Conservation (phyloP, 495 filamentous ascomycete genomes). For the Neurospora sp. region DNA sequence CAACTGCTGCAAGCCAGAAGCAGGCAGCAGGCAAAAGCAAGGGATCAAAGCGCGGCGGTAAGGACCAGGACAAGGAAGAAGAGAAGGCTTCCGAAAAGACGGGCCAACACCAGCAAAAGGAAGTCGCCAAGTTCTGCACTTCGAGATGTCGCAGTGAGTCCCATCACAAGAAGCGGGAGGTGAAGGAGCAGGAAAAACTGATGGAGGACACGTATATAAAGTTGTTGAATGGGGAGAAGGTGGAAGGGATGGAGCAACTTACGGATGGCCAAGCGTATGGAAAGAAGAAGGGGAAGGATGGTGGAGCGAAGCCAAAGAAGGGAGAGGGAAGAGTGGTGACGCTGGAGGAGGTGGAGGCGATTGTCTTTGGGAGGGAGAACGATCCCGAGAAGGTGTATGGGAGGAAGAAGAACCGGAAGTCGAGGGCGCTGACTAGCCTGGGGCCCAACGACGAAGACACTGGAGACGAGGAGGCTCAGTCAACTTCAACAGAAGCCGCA, state of each 20-base stretch:
- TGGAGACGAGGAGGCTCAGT: background rate
- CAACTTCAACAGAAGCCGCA: background rate
- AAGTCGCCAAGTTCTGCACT: background rate
- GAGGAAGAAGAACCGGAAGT: slow-evolving; percentile 23
- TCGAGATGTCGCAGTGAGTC: background rate
- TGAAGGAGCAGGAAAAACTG: background rate
- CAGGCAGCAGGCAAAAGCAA: background rate
- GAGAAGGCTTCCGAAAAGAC: background rate
- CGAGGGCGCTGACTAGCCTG: slow-evolving; percentile 11
- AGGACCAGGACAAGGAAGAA: background rate
- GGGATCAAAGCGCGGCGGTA: background rate
- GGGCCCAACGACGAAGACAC: background rate
- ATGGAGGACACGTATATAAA: slow-evolving; percentile 1
- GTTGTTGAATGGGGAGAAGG: background rate
- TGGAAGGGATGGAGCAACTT: background rate
- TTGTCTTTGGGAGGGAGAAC: slow-evolving; percentile 21
- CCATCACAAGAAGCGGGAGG: background rate
- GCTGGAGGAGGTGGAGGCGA: slow-evolving; percentile 20
- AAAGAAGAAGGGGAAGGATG: slow-evolving; percentile 8
- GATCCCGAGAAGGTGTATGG: slow-evolving; percentile 24
- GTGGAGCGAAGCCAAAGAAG: background rate
- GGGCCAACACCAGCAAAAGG: slow-evolving; percentile 1
- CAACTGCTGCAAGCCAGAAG: background rate
- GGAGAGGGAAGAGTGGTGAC: slow-evolving; percentile 7
- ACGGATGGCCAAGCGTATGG: background rate